These are phyloP conservation scores for Lagenidium giganteum DNA, from an alignment of 352 stramenopile genomes.

Conservation along the genomic window DNA sequence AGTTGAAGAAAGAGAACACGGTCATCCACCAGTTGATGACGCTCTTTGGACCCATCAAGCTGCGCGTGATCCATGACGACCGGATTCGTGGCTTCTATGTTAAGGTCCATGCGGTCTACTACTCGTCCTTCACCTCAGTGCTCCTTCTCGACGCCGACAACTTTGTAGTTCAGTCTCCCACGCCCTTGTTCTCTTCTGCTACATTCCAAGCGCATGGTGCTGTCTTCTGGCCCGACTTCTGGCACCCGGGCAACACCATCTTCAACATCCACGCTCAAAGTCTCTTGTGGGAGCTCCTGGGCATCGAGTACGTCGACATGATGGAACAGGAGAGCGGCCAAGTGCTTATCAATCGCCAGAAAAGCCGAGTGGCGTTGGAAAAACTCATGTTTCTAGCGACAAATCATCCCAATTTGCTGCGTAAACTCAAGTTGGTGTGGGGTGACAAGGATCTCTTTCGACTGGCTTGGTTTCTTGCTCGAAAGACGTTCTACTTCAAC, in stretches of 20 bases:
- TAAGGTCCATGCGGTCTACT: constrained; percentile 28
- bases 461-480: constrained; percentile 15
- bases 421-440: constrained; percentile 22
- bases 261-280: constrained; percentile 29
- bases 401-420: constrained; percentile 13
- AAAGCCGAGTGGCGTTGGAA: constrained; percentile 8
- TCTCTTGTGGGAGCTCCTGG: constrained; percentile 24
- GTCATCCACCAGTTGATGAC: constrained; percentile 16
- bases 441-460: constrained; percentile 29
- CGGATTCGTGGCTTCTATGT: constrained; percentile 19
- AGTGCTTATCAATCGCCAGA: constrained; percentile 15
- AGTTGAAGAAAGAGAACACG: constrained; percentile 13
- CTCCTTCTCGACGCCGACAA: constrained; percentile 32
- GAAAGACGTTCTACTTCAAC: constrained; percentile 17
- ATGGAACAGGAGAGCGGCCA: constrained; percentile 29
- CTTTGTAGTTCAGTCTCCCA: constrained; percentile 21
- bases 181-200: constrained; percentile 17
- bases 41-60: constrained; percentile 14
- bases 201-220: constrained; percentile 18
- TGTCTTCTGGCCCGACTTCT: constrained; percentile 33
- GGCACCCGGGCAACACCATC: constrained; percentile 27
- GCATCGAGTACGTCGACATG: constrained; percentile 21
- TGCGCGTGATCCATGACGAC: constrained; percentile 22
- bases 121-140: constrained; percentile 23
- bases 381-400: constrained; percentile 18